phyloP scores from a whole-genome alignment of 805 yeast species.

The Kuraishia ogatae region DNA sequence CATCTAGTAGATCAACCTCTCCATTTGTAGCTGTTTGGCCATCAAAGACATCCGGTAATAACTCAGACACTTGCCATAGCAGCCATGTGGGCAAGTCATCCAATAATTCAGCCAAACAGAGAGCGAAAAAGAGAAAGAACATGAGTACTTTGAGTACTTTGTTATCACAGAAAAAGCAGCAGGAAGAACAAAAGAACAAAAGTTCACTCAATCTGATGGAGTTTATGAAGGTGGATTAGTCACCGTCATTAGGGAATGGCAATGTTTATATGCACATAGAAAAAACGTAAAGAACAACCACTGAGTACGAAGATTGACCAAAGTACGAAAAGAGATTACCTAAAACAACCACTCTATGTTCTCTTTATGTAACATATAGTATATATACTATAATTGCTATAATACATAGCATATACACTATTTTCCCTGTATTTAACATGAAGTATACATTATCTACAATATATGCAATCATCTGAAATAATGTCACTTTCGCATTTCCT shows the following conservation, averaged over 20 bases:
- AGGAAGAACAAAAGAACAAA: neutral
- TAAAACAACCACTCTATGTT: too few relatives aligned
- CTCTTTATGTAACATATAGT: too few relatives aligned
- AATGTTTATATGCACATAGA: too few relatives aligned
- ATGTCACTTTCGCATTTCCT: neutral
- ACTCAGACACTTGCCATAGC: neutral
- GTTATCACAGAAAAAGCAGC: neutral
- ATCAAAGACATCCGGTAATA: neutral
- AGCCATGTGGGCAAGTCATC: neutral
- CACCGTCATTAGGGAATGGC: too few relatives aligned
- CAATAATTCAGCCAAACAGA: neutral
- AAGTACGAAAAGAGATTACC: too few relatives aligned
- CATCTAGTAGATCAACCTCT: neutral
- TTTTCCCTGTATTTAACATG: too few relatives aligned
- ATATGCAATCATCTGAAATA: too few relatives aligned
- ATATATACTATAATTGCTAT: too few relatives aligned
- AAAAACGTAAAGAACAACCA: too few relatives aligned
- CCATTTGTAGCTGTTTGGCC: neutral
- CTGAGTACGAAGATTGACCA: too few relatives aligned
- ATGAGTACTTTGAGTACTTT: neutral
- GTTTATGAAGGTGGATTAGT: neutral
- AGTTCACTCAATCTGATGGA: neutral
- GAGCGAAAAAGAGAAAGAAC: neutral
- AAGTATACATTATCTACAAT: too few relatives aligned
- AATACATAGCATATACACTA: too few relatives aligned